Evolutionary conservation across 2,329 filamentous ascomycete genomes (phyloP), one percentile per base, ranked within the genome.

Genomic region (Onygenales sp.): DNA sequence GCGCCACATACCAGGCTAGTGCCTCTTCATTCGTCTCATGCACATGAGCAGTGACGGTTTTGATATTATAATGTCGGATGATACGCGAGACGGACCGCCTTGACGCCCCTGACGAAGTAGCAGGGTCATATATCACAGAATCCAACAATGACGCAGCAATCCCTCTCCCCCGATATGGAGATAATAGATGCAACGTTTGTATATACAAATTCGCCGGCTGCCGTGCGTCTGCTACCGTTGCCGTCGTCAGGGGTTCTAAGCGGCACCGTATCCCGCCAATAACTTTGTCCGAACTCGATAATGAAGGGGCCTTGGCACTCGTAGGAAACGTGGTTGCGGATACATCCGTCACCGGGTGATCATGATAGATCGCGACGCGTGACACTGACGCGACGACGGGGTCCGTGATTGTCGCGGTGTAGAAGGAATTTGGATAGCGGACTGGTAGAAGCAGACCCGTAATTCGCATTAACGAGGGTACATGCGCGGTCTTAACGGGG

Each of bases 1-100:
- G 71, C 56, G 77, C 76, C 44, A 65, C 63, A 67, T 85, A 85
- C 82, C 82, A 85, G 47, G 74, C 71, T 57, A 82, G 60, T 0
- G 74, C 82, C 48, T 83, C 80, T 14, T 75, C 71, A 53, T 85
- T 85, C 21, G 75, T 77, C 58, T 82, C 80, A 74, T 83, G 84
- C 0, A 84, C 81, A 65, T 85, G 82, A 9, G 82, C 82, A 2
- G 78, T 81, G 17, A 84, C 74, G 11, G 68, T 71, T 9, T 65
- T 67, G 31, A 79, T 74, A 31, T 74, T 73, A 57, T 82, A 77
- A 52, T 76, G 68, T 34, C 71, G 69, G 4, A 77, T 71, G 8
- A 73, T 59, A 4, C 63, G 58, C 9, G 70, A 72, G 3, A 70
- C 61, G 36, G 1, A 57, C 44, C 36, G 52, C 27, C 9, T 39